Evolutionary conservation across 176 grass and related monocot species (phyloP), one percentile per base, ranked within the genome.

Genomic region (Bolboschoenus planiculmis): DNA sequence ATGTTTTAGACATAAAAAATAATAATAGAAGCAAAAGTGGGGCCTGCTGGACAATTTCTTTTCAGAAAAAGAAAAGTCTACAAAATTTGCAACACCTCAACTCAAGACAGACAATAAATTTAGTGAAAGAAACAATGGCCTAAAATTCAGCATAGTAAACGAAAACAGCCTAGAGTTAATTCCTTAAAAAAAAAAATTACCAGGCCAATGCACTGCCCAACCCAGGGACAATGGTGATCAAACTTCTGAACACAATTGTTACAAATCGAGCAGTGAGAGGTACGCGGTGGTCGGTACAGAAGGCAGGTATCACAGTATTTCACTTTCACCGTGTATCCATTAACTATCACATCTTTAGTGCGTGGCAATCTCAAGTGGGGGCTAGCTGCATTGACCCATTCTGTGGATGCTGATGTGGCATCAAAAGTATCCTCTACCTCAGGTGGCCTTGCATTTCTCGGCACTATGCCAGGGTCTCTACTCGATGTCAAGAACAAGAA

Each of bases 221-320:
- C 90, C 95, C 95, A 98, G n/a, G 95, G 95, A 68, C 92, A 98
- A 79, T 95, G 92, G 81, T 98, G 95, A 83, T 94, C 92, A n/a
- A 98, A 98, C 72, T 85, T 91, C 40, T 84, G 92, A 56, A 94
- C 90, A 59, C 92, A 97, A 88, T 97, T 97, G 83, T 97, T 93
- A 89, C 92, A 94, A 86, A 97, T 58, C 44, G 92, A 92, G 77
- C 92, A 93, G 76, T 93, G 95, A 27, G 92, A 94, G 10, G 95
- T 86, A 7, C 95, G 92, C 0, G 92, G 95, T 54, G 92, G 92
- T 13, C 95, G 90, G 81, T 94, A 94, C 6, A 94, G 84, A 58
- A 91, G 81, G 79, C 95, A 97, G 47, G 95, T 93, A 86, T 94
- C 92, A 53, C 95, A 94, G 84, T 93, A 97, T 84, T 97, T 97